Conservation (phyloP, 1,139 yeast species). For the Debaryomyces robertsiae region DNA sequence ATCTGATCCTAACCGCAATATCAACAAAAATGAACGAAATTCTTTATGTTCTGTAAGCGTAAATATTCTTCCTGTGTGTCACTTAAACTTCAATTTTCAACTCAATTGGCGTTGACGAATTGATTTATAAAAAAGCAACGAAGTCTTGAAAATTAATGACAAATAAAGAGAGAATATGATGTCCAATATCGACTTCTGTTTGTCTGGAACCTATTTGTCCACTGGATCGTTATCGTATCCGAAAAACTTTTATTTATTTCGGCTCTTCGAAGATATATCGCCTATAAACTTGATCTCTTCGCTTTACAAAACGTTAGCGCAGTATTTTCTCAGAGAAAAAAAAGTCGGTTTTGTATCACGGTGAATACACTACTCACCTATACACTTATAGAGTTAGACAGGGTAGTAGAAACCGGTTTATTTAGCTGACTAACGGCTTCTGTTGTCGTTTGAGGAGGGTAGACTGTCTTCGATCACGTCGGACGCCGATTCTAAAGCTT, state of each 20-base stretch:
- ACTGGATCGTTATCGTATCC: conserved; percentile 3
- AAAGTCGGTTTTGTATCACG: conserved; percentile 6
- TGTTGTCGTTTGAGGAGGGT: neutral
- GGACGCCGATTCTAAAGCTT: neutral
- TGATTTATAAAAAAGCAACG: too few relatives aligned
- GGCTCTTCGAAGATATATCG: neutral
- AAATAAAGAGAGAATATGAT: too few relatives aligned
- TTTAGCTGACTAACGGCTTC: too few relatives aligned
- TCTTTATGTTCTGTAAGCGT: too few relatives aligned
- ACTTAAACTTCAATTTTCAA: too few relatives aligned
- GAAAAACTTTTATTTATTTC: neutral
- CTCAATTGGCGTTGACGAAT: too few relatives aligned
- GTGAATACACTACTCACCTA: conserved; percentile 3
- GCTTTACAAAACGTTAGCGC: conserved; percentile 5
- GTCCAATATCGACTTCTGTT: too few relatives aligned
- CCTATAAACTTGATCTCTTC: conserved; percentile 12
- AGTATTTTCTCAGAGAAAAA: conserved; percentile 5
- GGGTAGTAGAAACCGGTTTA: neutral
- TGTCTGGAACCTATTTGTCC: neutral
- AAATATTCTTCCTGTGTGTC: too few relatives aligned
- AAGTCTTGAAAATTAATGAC: too few relatives aligned
- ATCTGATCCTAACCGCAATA: too few relatives aligned
- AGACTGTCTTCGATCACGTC: conserved; percentile 6
- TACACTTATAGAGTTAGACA: neutral
- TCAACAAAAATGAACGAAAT: too few relatives aligned